These are phyloP conservation scores for Sanghuangporus baumii DNA, from an alignment of 1,284 basidiomycete species.

Conservation along the genomic window DNA sequence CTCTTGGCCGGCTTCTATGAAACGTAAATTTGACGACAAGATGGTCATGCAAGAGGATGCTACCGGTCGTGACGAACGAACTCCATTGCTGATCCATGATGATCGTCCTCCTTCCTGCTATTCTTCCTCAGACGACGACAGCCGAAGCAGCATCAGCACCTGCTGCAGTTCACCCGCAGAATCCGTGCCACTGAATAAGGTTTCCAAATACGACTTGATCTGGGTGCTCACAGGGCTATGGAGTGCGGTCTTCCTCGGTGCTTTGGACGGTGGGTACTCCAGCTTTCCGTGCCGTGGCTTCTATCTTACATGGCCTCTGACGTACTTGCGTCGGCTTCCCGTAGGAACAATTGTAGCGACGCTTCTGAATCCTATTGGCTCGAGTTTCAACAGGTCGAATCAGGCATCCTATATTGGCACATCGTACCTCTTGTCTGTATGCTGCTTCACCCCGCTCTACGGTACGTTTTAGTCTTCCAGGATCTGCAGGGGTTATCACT, in stretches of 20 bases:
- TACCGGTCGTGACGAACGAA: slow-evolving; percentile 9
- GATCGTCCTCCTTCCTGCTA: slow-evolving; percentile 8
- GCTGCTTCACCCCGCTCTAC: slow-evolving; percentile 88
- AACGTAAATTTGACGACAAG: slow-evolving; percentile 3
- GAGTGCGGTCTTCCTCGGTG: slow-evolving; percentile 76
- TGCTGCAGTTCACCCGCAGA: slow-evolving; percentile 3
- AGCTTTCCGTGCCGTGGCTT: slow-evolving; percentile 14
- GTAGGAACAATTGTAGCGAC: slow-evolving; percentile 75
- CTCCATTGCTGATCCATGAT: slow-evolving; percentile 10
- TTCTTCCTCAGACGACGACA: slow-evolving; percentile 2
- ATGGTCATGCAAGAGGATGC: slow-evolving; percentile 10
- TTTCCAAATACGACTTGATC: slow-evolving; percentile 46
- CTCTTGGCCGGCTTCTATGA: neutral
- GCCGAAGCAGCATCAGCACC: neutral
- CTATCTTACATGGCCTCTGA: slow-evolving; percentile 14
- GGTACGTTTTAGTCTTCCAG: slow-evolving; percentile 39
- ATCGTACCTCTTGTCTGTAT: slow-evolving; percentile 81
- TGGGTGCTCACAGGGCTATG: slow-evolving; percentile 74
- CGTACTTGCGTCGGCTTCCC: slow-evolving; percentile 20
- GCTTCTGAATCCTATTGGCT: slow-evolving; percentile 72
- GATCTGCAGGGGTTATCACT: slow-evolving; percentile 17
- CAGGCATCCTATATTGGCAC: slow-evolving; percentile 85
- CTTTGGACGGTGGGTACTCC: slow-evolving; percentile 60
- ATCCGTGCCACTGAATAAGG: slow-evolving; percentile 31
- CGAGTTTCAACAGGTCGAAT: slow-evolving; percentile 71